Evolutionary conservation across 345 rosid species (phyloP).

Genomic region (Salix exigua): DNA sequence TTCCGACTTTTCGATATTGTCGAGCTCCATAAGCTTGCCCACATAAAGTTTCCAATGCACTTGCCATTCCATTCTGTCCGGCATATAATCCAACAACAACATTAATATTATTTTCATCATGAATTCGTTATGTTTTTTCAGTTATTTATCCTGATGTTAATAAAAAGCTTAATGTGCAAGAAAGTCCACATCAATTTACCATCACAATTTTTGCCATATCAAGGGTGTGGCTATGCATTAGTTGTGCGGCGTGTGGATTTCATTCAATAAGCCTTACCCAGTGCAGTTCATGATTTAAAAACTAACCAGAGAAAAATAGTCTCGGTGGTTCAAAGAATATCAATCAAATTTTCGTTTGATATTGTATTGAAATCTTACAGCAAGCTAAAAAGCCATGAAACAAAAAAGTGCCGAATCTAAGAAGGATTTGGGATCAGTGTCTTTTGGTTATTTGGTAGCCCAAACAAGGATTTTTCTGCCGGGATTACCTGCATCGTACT

Average conservation of each 20-base stretch:
- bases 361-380: background rate
- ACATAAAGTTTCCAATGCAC: slow-evolving; percentile 12
- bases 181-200: no score
- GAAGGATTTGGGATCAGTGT: no score
- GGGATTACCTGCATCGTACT: no score
- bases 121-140: background rate
- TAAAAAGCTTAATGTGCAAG: background rate
- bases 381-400: background rate
- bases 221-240: no score
- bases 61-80: slow-evolving; percentile 22
- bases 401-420: no score
- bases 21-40: slow-evolving; percentile 27
- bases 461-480: no score
- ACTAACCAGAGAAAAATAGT: background rate
- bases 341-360: no score
- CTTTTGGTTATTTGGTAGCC: no score
- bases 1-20: slow-evolving; percentile 19
- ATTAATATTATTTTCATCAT: background rate
- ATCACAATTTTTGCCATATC: no score
- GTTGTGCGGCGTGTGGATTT: background rate
- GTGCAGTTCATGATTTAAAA: background rate
- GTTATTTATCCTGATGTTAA: background rate
- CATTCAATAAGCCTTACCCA: background rate
- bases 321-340: background rate
- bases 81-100: background rate